Evolutionary conservation across 257 asterid genomes (phyloP).

Genomic region (Lavandula angustifolia): DNA sequence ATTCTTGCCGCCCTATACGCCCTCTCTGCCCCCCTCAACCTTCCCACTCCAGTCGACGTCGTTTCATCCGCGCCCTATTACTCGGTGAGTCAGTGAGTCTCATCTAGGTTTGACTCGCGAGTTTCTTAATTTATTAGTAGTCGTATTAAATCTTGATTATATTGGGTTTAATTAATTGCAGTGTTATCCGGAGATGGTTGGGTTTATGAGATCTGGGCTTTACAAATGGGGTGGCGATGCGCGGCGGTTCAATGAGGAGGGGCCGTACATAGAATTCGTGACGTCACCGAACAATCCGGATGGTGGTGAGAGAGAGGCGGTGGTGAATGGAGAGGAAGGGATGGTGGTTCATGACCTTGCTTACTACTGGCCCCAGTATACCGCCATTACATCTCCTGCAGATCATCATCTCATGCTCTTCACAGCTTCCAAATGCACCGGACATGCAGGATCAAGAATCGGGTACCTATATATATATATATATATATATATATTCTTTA

Average conservation of each 20-base stretch:
- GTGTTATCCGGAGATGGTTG: conserved; percentile 62
- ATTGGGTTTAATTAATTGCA: conserved; percentile 12
- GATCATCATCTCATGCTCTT: conserved; percentile 75
- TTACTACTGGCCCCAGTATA: conserved; percentile 92
- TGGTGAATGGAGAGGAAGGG: conserved; percentile 53
- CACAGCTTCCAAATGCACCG: conserved; percentile 84
- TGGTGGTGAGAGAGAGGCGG: conserved; percentile 53
- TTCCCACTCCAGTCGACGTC: conserved; percentile 54
- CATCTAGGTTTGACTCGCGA: too few relatives aligned
- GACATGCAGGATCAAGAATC: conserved; percentile 91
- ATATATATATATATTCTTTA: neutral
- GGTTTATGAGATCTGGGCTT: conserved; percentile 52
- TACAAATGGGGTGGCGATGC: conserved; percentile 89
- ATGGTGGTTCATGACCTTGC: conserved; percentile 66
- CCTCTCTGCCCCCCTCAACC: conserved; percentile 41
- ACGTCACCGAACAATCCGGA: conserved; percentile 84
- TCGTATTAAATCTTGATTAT: too few relatives aligned
- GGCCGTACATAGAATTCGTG: conserved; percentile 66
- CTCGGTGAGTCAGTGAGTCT: conserved; percentile 62
- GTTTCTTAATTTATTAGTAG: too few relatives aligned
- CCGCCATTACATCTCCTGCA: conserved; percentile 61
- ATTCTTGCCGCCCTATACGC: conserved; percentile 70
- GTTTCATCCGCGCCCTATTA: conserved; percentile 76
- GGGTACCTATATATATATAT: conserved; percentile 71
- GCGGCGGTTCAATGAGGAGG: conserved; percentile 42